phyloP scores from a whole-genome alignment of 2,329 filamentous ascomycete genomes.

The Aureobasidium sp. region DNA sequence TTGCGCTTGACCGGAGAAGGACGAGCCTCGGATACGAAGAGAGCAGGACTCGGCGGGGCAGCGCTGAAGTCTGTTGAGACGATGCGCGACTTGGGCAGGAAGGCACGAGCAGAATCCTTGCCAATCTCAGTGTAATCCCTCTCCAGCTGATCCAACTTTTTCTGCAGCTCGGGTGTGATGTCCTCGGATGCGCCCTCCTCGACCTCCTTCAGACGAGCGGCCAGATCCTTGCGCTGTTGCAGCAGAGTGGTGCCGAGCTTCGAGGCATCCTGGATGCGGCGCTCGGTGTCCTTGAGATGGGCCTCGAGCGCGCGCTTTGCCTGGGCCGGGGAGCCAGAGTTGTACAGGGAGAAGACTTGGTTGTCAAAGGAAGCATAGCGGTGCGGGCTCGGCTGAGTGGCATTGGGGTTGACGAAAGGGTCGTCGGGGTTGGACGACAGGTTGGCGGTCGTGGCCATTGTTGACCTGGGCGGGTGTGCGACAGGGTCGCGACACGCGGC shows the following conservation, averaged over 20 bases:
- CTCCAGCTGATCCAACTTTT: slow-evolving; percentile 79
- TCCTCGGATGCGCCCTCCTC: slow-evolving; percentile 68
- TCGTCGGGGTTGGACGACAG: slow-evolving; percentile 3
- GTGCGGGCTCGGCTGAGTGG: slow-evolving; percentile 36
- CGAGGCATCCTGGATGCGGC: slow-evolving; percentile 83
- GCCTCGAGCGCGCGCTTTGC: slow-evolving; percentile 84
- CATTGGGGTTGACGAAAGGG: slow-evolving; percentile 8
- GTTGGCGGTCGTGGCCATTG: slow-evolving; percentile 8
- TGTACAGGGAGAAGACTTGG: slow-evolving; percentile 69
- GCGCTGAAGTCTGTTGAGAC: slow-evolving; percentile 24
- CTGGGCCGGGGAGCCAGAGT: slow-evolving; percentile 71
- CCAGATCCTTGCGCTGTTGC: slow-evolving; percentile 76
- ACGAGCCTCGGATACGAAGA: slow-evolving; percentile 68
- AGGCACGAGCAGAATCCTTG: slow-evolving; percentile 78
- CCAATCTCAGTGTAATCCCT: slow-evolving; percentile 93
- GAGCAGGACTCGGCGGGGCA: slow-evolving; percentile 21
- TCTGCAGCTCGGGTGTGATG: slow-evolving; percentile 72
- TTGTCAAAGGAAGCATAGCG: slow-evolving; percentile 80
- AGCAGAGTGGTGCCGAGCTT: slow-evolving; percentile 82
- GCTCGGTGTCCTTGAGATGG: slow-evolving; percentile 86
- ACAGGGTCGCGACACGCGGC: slow-evolving; percentile 3
- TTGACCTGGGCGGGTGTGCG: neutral
- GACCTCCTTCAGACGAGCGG: slow-evolving; percentile 75
- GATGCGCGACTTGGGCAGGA: slow-evolving; percentile 73
- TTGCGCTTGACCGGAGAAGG: slow-evolving; percentile 69